phyloP scores from a whole-genome alignment of 202 grass and related monocot species.

The Cymbopogon flexuosus region DNA sequence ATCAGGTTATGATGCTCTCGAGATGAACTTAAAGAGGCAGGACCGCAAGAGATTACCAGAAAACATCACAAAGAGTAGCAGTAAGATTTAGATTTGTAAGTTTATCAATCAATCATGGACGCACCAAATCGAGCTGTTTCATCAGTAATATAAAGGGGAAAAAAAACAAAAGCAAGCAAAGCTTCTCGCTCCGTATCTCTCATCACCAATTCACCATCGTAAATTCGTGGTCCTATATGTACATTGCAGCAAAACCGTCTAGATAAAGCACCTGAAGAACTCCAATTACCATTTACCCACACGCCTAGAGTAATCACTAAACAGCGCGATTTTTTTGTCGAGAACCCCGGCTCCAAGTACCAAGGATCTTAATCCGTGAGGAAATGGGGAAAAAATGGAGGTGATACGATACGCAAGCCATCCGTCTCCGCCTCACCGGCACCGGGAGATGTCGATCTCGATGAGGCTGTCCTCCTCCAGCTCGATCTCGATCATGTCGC shows the following conservation, averaged over 20 bases:
- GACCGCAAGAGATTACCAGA: not conserved
- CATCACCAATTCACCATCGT: not conserved
- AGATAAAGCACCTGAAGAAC: not conserved
- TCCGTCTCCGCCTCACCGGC: slow-evolving; percentile 34
- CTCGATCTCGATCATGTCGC: slow-evolving; percentile 76
- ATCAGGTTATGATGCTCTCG: not conserved
- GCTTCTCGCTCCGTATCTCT: slow-evolving; percentile 8
- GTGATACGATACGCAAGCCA: not conserved
- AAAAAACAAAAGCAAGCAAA: slow-evolving; percentile 25
- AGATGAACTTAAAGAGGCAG: not conserved
- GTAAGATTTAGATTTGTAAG: no score
- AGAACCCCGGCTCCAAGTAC: not conserved
- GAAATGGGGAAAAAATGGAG: not conserved
- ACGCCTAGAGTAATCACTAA: not conserved
- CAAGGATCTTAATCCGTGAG: not conserved
- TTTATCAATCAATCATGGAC: not conserved
- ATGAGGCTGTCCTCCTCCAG: slow-evolving; percentile 96
- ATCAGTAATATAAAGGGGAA: not conserved
- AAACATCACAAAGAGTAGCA: not conserved
- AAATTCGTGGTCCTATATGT: slow-evolving; percentile 29
- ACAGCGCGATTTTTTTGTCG: not conserved
- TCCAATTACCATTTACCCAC: slow-evolving; percentile 25
- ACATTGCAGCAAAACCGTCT: slow-evolving; percentile 35
- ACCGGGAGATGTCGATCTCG: slow-evolving; percentile 91
- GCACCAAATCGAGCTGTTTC: not conserved